Percentiles rank a stretch among this genome's conserved stretches.
Evolutionary conservation across 495 filamentous ascomycete genomes (phyloP).

Genomic region (Penicillium odoratum): DNA sequence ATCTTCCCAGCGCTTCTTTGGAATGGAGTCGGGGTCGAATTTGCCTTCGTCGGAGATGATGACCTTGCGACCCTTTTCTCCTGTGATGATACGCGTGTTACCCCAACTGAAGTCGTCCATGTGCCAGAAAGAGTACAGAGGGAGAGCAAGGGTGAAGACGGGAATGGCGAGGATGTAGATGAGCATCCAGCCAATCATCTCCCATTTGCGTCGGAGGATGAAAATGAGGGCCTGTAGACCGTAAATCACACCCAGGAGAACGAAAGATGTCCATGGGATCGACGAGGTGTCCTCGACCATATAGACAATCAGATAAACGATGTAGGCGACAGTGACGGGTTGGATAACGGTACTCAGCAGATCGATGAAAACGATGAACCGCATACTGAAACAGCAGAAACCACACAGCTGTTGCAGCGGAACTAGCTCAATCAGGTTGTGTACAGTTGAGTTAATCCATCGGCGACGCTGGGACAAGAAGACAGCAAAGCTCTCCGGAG

Average conservation of each 20-base stretch:
- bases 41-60: constrained; percentile 97
- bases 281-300: constrained; percentile 57
- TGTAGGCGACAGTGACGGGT: constrained; percentile 89
- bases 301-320: constrained; percentile 82
- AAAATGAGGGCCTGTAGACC: constrained; percentile 98
- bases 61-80: constrained; percentile 88
- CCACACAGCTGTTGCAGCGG: constrained; percentile 91
- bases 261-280: constrained; percentile 80
- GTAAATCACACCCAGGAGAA: constrained; percentile 91
- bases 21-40: constrained; percentile 90
- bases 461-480: constrained; percentile 97
- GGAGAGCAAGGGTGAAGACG: constrained; percentile 86
- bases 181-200: constrained; percentile 99
- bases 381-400: constrained; percentile 99
- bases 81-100: constrained; percentile 96
- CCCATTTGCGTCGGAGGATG: constrained; percentile 93
- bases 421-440: constrained; percentile 96
- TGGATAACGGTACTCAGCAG: constrained; percentile 88
- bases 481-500: constrained; percentile 87
- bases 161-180: constrained; percentile 92
- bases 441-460: constrained; percentile 99
- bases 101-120: constrained; percentile 99
- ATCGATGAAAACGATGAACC: constrained; percentile 95
- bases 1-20: constrained; percentile 98
- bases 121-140: constrained; percentile 97